A percentile compares a stretch with the other conserved stretches of the same genome.
These are phyloP conservation scores for Leptographium flavum DNA, from an alignment of 2,329 filamentous ascomycete genomes.

Conservation along the genomic window DNA sequence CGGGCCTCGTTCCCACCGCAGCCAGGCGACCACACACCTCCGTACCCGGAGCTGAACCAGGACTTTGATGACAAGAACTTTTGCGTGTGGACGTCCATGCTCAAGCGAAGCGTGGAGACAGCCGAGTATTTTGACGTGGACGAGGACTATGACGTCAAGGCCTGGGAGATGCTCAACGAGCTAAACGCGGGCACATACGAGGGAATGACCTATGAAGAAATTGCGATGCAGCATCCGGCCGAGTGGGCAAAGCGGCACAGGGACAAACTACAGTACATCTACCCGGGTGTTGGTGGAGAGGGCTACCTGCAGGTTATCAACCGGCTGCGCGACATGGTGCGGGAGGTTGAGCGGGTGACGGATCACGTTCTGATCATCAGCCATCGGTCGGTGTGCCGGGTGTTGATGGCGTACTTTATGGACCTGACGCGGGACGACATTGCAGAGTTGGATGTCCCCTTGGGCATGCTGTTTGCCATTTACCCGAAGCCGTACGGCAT, in stretches of 20 bases:
- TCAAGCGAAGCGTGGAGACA: constrained; percentile 77
- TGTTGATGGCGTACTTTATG: constrained; percentile 93
- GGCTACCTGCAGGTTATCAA: constrained; percentile 96
- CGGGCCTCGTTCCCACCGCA: constrained; percentile 76
- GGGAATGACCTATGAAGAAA: constrained; percentile 87
- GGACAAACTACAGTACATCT: constrained; percentile 93
- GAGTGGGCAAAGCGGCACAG: constrained; percentile 68
- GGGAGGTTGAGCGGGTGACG: constrained; percentile 92
- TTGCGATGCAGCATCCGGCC: constrained; percentile 60
- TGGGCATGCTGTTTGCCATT: constrained; percentile 87
- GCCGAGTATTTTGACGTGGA: constrained; percentile 79
- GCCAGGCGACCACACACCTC: constrained; percentile 83
- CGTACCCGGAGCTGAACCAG: constrained; percentile 70
- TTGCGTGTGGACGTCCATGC: constrained; percentile 97
- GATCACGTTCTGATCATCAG: constrained; percentile 89
- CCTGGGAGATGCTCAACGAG: constrained; percentile 96
- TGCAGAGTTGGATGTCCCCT: constrained; percentile 81
- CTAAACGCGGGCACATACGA: constrained; percentile 88
- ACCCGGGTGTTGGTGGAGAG: constrained; percentile 89
- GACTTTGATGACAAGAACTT: constrained; percentile 73
- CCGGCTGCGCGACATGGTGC: constrained; percentile 84
- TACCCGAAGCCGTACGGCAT: constrained; percentile 97
- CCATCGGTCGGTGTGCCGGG: constrained; percentile 81
- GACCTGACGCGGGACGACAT: constrained; percentile 83
- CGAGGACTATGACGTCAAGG: constrained; percentile 91